Base-by-base conservation (phyloP, 331 rosid species). In the Quercus lobata region DNA sequence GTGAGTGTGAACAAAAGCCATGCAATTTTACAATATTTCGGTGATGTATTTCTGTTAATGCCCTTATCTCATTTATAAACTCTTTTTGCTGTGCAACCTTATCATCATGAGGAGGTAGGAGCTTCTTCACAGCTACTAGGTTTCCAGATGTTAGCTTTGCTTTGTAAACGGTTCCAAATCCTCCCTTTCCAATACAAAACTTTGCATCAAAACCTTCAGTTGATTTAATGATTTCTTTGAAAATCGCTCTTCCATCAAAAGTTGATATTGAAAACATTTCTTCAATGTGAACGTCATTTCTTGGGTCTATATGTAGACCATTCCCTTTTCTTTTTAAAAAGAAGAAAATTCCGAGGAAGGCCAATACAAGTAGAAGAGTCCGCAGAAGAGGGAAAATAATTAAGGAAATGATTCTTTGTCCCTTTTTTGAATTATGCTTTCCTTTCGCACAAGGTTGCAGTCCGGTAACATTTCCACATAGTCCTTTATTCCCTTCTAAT, bases 121-220 rank as follows among this genome's bases (percentile, higher is more conserved):
- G 87, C 72, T 78, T 90, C 83, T 88, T 87, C 18, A 90, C 88
- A 0, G 90, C 91, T 25, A 83, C 70, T 53, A 81, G 18, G 21
- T n/a, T 27, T 32, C 57, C 78, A 24, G 79, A 22, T 0, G 89
- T 69, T 10, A 85, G 72, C 83, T 60, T 72, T 19, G 83, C 84
- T 79, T 46, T 84, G 84, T 88, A 88, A 29, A 88, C 89, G 27
- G 77, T 62, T 74, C 91, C 94, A 12, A 75, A 35, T 46, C 87
- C 77, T 76, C 94, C 91, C 4, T 11, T 69, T 5, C 88, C 90
- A 4, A 84, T 65, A 27, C 84, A 78, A 62, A 72, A 72, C 5
- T 69, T 56, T 2, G 69, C 57, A 46, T 79, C 78, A 58, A 88
- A 88, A 60, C 73, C 72, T 14, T 76, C 69, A 6, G 89, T 85